phyloP scores from a whole-genome alignment of 345 rosid genomes.

The Citrus reticulata region DNA sequence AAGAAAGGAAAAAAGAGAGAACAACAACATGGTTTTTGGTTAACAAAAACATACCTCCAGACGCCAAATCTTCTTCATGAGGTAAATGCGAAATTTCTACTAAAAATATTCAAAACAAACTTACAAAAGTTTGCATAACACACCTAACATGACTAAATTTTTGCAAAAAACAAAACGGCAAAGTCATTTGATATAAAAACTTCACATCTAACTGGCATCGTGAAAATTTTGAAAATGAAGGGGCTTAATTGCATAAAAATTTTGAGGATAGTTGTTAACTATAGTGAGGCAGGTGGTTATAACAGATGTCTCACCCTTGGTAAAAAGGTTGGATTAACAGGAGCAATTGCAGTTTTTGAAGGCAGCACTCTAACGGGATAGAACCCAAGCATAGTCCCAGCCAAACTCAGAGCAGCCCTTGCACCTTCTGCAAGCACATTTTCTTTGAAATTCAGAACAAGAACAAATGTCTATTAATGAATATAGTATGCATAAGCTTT shows the following conservation, averaged over 20 bases:
- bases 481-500: constrained; percentile 16
- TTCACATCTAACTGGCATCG: not conserved
- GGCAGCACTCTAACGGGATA: constrained; percentile 95
- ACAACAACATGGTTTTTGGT: too few relatives aligned
- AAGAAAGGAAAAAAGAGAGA: not conserved
- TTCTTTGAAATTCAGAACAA: constrained; percentile 17
- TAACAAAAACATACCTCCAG: not conserved
- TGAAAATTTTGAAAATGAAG: not conserved
- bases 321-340: constrained; percentile 96
- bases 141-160: not conserved
- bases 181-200: not conserved
- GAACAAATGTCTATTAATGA: not conserved
- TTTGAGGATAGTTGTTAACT: not conserved
- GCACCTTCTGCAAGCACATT: constrained; percentile 69
- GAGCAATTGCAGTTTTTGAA: constrained; percentile 99
- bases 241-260: not conserved
- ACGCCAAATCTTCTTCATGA: not conserved
- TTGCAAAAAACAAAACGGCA: not conserved
- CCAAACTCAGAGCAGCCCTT: constrained; percentile 75
- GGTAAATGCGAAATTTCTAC: not conserved
- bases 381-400: constrained; percentile 88
- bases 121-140: not conserved
- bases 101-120: not conserved
- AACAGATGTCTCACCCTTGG: constrained; percentile 62
- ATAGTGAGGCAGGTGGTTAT: not conserved